phyloP scores from a whole-genome alignment of 2,329 filamentous ascomycete species.

The Fusarium longipes region DNA sequence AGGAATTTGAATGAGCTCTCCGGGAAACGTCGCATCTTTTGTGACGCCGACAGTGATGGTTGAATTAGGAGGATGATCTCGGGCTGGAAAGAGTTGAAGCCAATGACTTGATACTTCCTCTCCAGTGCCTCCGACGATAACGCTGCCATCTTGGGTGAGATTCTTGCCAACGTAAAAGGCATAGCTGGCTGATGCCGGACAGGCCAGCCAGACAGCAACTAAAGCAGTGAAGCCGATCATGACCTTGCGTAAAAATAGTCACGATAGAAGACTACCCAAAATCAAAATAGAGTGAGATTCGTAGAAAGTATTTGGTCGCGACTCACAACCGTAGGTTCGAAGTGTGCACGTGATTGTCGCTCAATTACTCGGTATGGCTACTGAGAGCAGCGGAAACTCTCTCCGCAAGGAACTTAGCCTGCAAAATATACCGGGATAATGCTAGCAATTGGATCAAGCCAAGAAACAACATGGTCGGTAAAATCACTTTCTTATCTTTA shows the following conservation, averaged over 20 bases:
- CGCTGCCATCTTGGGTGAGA: conserved; percentile 56
- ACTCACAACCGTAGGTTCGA: conserved; percentile 13
- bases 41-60: conserved; percentile 50
- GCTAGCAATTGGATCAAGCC: not conserved
- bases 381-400: conserved; percentile 2
- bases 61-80: conserved; percentile 54
- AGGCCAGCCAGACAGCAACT: conserved; percentile 24
- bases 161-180: conserved; percentile 61
- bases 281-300: no score
- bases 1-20: conserved; percentile 40
- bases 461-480: not conserved
- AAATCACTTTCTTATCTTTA: not conserved
- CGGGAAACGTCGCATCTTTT: conserved; percentile 33
- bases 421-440: conserved; percentile 4
- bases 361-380: conserved; percentile 28
- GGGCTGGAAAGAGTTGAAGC: conserved; percentile 58
- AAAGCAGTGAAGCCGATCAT: conserved; percentile 24
- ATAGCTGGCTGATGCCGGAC: conserved; percentile 51
- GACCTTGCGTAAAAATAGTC: not conserved
- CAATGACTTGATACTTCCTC: conserved; percentile 61
- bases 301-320: not conserved
- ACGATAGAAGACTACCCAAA: not conserved
- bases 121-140: conserved; percentile 59
- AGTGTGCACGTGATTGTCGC: conserved; percentile 25
- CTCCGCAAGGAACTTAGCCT: not conserved